Percentiles rank a stretch among this genome's conserved stretches.
Evolutionary conservation across 768 basidiomycete genomes (phyloP).

Genomic region (Infundibulicybe gibba): DNA sequence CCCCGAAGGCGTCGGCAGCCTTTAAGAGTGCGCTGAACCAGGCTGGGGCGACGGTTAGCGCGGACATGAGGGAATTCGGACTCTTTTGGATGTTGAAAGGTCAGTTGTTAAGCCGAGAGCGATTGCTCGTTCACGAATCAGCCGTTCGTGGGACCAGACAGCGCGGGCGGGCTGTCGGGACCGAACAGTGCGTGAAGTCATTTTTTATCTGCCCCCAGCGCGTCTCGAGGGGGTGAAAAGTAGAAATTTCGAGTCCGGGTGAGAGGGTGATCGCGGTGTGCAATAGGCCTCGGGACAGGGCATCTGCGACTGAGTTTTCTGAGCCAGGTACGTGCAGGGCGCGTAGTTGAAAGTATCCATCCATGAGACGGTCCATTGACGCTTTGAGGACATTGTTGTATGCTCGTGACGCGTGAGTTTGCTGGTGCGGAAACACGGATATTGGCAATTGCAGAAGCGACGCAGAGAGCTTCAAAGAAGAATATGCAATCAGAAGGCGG

Average conservation of each 20-base stretch:
- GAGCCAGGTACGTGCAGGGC: conserved; percentile 21
- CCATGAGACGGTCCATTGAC: conserved; percentile 12
- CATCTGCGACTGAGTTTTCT: conserved; percentile 26
- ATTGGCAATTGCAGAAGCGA: neutral
- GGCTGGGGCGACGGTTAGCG: conserved; percentile 13
- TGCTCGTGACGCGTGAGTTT: conserved; percentile 9
- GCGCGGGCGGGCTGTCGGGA: conserved; percentile 21
- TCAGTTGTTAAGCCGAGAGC: conserved; percentile 27
- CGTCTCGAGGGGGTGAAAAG: conserved; percentile 9
- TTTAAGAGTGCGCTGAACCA: conserved; percentile 19
- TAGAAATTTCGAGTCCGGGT: no score
- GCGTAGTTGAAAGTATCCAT: conserved; percentile 7
- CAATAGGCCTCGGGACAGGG: neutral
- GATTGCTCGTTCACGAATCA: conserved; percentile 22
- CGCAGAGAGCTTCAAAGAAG: conserved; percentile 14
- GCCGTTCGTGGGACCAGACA: conserved; percentile 24
- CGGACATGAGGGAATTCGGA: no score
- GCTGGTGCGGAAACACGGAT: neutral
- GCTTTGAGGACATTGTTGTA: conserved; percentile 21
- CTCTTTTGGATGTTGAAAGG: conserved; percentile 5
- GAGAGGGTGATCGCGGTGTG: no score
- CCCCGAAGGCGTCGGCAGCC: conserved; percentile 20
- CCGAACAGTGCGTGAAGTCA: neutral
- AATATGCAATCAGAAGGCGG: no score
- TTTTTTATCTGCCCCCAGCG: conserved; percentile 21